These are phyloP conservation scores for Phoenix dactylifera DNA, from an alignment of 176 grass and related monocot genomes.

Conservation along the genomic window DNA sequence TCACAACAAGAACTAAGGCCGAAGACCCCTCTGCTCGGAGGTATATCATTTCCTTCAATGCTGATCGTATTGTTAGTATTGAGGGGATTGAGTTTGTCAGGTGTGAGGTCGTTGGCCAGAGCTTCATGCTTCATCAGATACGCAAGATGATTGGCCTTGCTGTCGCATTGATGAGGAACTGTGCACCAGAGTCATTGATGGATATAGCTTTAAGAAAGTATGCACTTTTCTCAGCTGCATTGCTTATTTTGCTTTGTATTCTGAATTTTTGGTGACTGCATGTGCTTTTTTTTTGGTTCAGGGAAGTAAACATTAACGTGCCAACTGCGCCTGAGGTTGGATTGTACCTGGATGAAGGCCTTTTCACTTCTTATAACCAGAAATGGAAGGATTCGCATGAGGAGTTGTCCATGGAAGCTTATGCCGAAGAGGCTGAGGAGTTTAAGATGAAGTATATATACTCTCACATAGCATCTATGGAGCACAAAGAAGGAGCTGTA, in stretches of 20 bases:
- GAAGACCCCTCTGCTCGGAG: constrained; percentile 89
- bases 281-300: constrained; percentile 21
- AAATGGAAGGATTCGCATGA: constrained; percentile 92
- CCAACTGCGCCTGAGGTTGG: constrained; percentile 91
- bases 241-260: not conserved
- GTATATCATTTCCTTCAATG: constrained; percentile 83
- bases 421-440: constrained; percentile 57
- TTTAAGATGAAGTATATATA: constrained; percentile 90
- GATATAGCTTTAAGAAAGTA: constrained; percentile 77
- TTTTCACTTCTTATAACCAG: constrained; percentile 82
- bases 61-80: constrained; percentile 49
- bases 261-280: not conserved
- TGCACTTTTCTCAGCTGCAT: constrained; percentile 9
- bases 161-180: constrained; percentile 82
- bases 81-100: constrained; percentile 69
- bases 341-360: constrained; percentile 71
- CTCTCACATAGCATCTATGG: constrained; percentile 87
- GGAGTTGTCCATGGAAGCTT: constrained; percentile 74
- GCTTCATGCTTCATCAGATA: constrained; percentile 98
- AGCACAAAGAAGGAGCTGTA: constrained; percentile 81
- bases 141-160: constrained; percentile 83
- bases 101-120: constrained; percentile 90
- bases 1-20: constrained; percentile 91
- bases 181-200: constrained; percentile 60
- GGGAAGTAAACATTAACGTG: constrained; percentile 82